phyloP scores from a whole-genome alignment of 495 filamentous ascomycete genomes.

The Aspergillus kassunensis region DNA sequence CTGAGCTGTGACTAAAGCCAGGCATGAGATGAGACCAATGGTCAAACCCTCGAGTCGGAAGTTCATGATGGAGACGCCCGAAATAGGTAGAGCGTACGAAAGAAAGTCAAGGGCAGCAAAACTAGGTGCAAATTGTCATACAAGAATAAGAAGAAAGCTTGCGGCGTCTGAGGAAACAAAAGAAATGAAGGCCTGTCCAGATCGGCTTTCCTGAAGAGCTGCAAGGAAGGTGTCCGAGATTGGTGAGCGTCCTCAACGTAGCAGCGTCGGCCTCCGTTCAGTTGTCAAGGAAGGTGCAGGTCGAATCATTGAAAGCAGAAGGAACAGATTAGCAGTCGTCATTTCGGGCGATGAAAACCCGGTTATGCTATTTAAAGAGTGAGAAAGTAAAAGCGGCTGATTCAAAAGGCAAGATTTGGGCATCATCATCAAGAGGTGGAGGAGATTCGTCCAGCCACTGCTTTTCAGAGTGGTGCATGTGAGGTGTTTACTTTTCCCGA shows the following conservation, averaged over 20 bases:
- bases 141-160: neutral
- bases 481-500: slow-evolving; percentile 7
- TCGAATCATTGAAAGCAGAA: neutral
- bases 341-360: neutral
- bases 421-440: neutral
- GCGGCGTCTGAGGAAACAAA: neutral
- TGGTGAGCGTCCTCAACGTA: neutral
- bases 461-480: neutral
- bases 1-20: slow-evolving; percentile 56
- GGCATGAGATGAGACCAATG: slow-evolving; percentile 25
- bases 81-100: neutral
- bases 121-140: slow-evolving; percentile 1
- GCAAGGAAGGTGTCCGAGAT: neutral
- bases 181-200: slow-evolving; percentile 1
- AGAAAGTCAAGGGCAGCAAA: neutral
- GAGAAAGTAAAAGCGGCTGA: neutral
- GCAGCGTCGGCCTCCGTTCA: neutral
- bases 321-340: neutral
- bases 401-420: neutral
- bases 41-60: slow-evolving; percentile 22
- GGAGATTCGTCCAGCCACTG: slow-evolving; percentile 18
- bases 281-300: slow-evolving; percentile 10
- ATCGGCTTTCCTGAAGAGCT: neutral
- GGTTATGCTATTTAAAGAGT: slow-evolving; percentile 9
- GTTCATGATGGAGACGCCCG: slow-evolving; percentile 24